These are phyloP conservation scores for Carex myosuroides DNA, from an alignment of 176 grass and related monocot genomes.

Conservation along the genomic window DNA sequence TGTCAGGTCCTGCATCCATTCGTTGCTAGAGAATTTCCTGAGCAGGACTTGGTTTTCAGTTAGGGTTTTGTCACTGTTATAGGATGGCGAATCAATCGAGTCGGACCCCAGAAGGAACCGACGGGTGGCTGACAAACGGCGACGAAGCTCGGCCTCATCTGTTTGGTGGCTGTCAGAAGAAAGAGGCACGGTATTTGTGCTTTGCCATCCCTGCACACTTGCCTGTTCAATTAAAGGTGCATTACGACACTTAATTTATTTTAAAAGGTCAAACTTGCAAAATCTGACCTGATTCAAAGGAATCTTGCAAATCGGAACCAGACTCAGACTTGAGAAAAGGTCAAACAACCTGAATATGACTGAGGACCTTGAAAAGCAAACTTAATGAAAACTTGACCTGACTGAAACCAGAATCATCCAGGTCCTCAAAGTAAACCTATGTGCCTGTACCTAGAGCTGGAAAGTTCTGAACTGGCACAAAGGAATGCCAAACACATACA, in stretches of 20 bases:
- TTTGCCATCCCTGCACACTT: background rate
- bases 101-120: constrained; percentile 74
- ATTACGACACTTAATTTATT: background rate
- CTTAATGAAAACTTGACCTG: background rate
- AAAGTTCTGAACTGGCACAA: background rate
- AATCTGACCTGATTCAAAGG: background rate
- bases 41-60: constrained; percentile 15
- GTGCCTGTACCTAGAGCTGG: background rate
- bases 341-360: background rate
- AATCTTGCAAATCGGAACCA: background rate
- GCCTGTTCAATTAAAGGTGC: background rate
- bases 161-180: constrained; percentile 12
- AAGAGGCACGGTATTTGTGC: background rate
- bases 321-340: background rate
- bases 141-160: constrained; percentile 41
- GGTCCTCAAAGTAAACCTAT: background rate
- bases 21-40: constrained; percentile 24
- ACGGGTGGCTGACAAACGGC: constrained; percentile 71
- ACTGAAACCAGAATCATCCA: background rate
- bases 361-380: background rate
- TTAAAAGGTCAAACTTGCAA: background rate
- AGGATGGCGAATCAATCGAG: constrained; percentile 42
- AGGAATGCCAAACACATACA: background rate
- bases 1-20: constrained; percentile 43
- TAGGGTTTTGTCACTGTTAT: constrained; percentile 4